Evolutionary conservation across 2,329 filamentous ascomycete species (phyloP), one percentile per base, ranked within the genome.

Genomic region (Penicillium occitanis): DNA sequence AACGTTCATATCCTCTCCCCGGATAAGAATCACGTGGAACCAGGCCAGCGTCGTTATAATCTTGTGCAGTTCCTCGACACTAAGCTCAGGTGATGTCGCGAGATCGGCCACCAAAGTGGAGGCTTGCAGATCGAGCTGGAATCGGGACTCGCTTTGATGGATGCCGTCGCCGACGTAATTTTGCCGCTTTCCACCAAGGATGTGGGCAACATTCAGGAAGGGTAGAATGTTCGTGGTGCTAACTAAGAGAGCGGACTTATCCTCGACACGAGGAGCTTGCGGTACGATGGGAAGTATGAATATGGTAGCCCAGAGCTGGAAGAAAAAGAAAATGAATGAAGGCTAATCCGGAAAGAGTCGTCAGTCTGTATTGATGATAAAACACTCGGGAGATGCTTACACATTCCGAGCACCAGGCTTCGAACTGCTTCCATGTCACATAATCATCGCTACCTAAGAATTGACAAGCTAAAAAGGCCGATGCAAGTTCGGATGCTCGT

Each of bases 251-350:
- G 53, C 5, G 10, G 53, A 40, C 33, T 57, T 57, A 3, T 25
- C 53, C n/a, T 37, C 17, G 14, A 33, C 53, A 22, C 33, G 33
- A 40, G 53, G 17, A 57, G 53, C 33, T 57, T 37, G 33, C 53
- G 33, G 33, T 40, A 7, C 4, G n/a, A 33, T 57, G 8, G 28
- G 30, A 40, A 22, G 33, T 57, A 57, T 57, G n/a, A 57, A 57
- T 57, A 57, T 57, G 53, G 14, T 40, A 57, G 53, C 53, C 53
- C 53, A 57, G 57, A 60, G n/a, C 57, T 60, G 57, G 57, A 46
- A 60, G 53, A 57, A 57, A 57, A 6, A 57, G n/a, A 40, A 25
- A 4, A 46, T 60, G 37, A 60, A 28, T 46, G 37, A 44, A 46
- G 57, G 25, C 57, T 60, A 60, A 60, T 46, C 17, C 57, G 6